Evolutionary conservation across 2,329 filamentous ascomycete species (phyloP).

Genomic region (Aspergillus thermomutatus): DNA sequence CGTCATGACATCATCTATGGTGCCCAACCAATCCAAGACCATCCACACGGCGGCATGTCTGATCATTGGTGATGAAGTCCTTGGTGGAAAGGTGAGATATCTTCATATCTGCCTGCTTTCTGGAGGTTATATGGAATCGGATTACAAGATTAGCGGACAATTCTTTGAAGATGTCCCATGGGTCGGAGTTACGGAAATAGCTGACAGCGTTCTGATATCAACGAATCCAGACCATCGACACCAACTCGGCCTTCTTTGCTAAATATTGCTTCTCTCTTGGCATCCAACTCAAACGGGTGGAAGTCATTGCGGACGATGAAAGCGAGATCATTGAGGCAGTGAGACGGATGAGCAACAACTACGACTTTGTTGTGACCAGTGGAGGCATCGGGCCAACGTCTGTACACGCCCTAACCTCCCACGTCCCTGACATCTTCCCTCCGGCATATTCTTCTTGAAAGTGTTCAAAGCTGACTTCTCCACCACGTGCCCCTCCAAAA

Average conservation of each 20-base stretch:
- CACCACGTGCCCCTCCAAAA: conserved; percentile 35
- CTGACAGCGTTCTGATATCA: neutral
- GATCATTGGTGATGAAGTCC: conserved; percentile 95
- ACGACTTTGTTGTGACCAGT: conserved; percentile 93
- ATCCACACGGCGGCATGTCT: conserved; percentile 90
- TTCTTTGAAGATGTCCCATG: neutral
- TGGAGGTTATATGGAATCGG: neutral
- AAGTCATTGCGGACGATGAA: conserved; percentile 93
- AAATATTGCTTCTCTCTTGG: conserved; percentile 65
- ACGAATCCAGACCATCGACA: conserved; percentile 57
- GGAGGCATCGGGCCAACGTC: conserved; percentile 95
- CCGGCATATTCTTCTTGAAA: neutral
- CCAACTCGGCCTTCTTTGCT: conserved; percentile 63
- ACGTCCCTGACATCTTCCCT: neutral
- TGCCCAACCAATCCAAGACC: conserved; percentile 46
- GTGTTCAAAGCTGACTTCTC: conserved; percentile 5
- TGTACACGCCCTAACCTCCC: conserved; percentile 32
- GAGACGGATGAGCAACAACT: conserved; percentile 78
- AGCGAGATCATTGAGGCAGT: conserved; percentile 85
- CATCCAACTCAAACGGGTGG: conserved; percentile 74
- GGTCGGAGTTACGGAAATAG: neutral
- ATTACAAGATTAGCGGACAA: neutral
- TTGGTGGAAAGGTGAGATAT: conserved; percentile 78
- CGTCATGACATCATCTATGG: conserved; percentile 44
- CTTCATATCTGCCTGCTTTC: neutral